A percentile compares a stretch with the other conserved stretches of the same genome.
phyloP scores from a whole-genome alignment of 768 basidiomycete species.

The Boletus rufocinnamomeus region DNA sequence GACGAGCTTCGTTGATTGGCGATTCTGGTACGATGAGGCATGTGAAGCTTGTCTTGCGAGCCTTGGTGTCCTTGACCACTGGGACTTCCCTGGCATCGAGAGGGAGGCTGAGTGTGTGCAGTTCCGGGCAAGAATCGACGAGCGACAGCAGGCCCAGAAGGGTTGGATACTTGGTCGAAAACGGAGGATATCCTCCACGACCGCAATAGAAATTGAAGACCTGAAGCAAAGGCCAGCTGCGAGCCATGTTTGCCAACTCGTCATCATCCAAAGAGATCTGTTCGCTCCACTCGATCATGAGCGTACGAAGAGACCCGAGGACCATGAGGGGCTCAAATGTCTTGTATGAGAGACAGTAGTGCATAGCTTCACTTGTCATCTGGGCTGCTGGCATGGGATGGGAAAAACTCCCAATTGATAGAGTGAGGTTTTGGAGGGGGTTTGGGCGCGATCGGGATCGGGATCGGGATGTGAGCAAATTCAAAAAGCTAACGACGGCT shows the following conservation, averaged over 20 bases:
- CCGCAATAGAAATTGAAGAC: conserved; percentile 6
- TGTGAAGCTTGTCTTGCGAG: neutral
- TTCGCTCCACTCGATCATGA: conserved; percentile 14
- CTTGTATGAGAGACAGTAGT: conserved; percentile 12
- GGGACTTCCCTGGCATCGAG: conserved; percentile 20
- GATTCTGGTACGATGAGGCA: conserved; percentile 10
- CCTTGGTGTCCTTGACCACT: neutral
- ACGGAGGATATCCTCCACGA: conserved; percentile 9
- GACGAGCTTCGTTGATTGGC: conserved; percentile 8
- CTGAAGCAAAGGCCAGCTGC: conserved; percentile 8
- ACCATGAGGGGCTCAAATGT: conserved; percentile 6
- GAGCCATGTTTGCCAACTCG: conserved; percentile 8
- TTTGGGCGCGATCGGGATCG: neutral
- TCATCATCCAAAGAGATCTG: conserved; percentile 15
- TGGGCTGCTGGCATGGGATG: neutral
- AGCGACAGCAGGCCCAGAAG: conserved; percentile 12
- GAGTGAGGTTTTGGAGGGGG: neutral
- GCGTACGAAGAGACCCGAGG: conserved; percentile 1
- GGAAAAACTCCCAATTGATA: neutral
- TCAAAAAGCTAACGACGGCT: neutral
- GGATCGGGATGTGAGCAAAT: conserved; percentile 4
- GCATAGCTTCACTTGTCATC: conserved; percentile 4
- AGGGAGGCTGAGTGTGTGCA: conserved; percentile 1
- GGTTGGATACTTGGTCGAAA: conserved; percentile 9
- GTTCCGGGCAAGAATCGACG: neutral